Conservation (phyloP, 2,329 filamentous ascomycete species). For the Fusarium luffae region DNA sequence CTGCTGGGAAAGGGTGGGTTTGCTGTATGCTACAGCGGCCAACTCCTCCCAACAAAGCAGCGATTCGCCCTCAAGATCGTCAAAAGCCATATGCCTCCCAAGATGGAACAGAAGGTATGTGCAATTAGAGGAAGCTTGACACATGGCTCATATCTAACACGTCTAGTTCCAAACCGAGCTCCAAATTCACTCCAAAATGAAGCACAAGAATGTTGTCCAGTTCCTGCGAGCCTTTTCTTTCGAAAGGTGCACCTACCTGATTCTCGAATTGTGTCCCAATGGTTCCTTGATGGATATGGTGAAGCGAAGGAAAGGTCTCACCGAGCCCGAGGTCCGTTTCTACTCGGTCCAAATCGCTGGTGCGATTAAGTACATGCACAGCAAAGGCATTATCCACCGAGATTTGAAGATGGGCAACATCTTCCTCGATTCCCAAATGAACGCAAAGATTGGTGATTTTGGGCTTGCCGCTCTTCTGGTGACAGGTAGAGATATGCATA, state of each 20-base stretch:
- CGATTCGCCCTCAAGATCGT: slow-evolving; percentile 84
- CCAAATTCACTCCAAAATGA: slow-evolving; percentile 98
- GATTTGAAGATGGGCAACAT: slow-evolving; percentile 99
- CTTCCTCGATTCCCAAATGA: slow-evolving; percentile 94
- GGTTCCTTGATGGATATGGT: slow-evolving; percentile 98
- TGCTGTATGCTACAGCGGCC: slow-evolving; percentile 81
- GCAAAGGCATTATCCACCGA: slow-evolving; percentile 93
- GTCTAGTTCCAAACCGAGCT: slow-evolving; percentile 80
- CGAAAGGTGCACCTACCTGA: slow-evolving; percentile 88
- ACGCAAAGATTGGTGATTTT: slow-evolving; percentile 98
- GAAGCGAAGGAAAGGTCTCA: slow-evolving; percentile 88
- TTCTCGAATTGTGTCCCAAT: slow-evolving; percentile 93
- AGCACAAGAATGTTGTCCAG: slow-evolving; percentile 93
- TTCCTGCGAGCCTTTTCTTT: slow-evolving; percentile 96
- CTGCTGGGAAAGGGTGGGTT: slow-evolving; percentile 85
- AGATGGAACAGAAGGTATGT: slow-evolving; percentile 84
- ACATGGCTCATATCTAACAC: slow-evolving; percentile 29
- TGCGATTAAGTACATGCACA: slow-evolving; percentile 97
- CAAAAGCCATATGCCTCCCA: slow-evolving; percentile 82
- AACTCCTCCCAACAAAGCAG: slow-evolving; percentile 72
- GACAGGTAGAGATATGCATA: slow-evolving; percentile 89
- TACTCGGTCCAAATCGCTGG: slow-evolving; percentile 96
- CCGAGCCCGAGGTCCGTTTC: slow-evolving; percentile 91
- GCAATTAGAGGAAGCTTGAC: background rate
- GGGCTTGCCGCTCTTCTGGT: slow-evolving; percentile 91